A percentile compares a stretch with the other conserved stretches of the same genome.
These are phyloP conservation scores for Trichoderma gracile DNA, from an alignment of 2,329 filamentous ascomycete species.

Conservation along the genomic window DNA sequence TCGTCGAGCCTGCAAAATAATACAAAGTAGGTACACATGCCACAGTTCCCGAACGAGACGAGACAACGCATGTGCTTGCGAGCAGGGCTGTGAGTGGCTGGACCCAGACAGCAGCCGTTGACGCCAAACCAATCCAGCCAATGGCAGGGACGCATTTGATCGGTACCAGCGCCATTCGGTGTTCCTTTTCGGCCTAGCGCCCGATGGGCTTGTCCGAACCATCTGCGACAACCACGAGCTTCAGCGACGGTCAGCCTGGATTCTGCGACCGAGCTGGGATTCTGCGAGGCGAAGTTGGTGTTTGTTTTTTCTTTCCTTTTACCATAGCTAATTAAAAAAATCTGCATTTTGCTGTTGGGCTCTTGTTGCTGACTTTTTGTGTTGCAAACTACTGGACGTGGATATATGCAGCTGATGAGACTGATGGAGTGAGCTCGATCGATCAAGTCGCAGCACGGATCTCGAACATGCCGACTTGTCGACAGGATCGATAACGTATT, in stretches of 20 bases:
- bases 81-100: constrained; percentile 23
- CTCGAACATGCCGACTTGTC: not conserved
- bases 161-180: constrained; percentile 16
- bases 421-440: not conserved
- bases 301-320: not conserved
- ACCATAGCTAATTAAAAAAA: not conserved
- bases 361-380: not conserved
- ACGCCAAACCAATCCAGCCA: not conserved
- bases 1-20: not conserved
- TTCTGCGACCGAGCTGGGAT: constrained; percentile 5
- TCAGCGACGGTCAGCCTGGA: not conserved
- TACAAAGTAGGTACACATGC: constrained; percentile 3
- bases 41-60: not conserved
- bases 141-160: constrained; percentile 6
- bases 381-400: too few species aligned
- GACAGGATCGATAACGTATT: not conserved
- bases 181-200: constrained; percentile 24
- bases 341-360: not conserved
- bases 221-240: constrained; percentile 2
- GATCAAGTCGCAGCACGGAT: not conserved
- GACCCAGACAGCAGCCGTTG: not conserved
- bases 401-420: not conserved
- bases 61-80: constrained; percentile 23
- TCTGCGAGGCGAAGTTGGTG: not conserved
- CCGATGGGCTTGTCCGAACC: not conserved